Percentiles rank a stretch among this genome's conserved stretches.
phyloP scores from a whole-genome alignment of 2,329 filamentous ascomycete genomes.

The Acarospora socialis region DNA sequence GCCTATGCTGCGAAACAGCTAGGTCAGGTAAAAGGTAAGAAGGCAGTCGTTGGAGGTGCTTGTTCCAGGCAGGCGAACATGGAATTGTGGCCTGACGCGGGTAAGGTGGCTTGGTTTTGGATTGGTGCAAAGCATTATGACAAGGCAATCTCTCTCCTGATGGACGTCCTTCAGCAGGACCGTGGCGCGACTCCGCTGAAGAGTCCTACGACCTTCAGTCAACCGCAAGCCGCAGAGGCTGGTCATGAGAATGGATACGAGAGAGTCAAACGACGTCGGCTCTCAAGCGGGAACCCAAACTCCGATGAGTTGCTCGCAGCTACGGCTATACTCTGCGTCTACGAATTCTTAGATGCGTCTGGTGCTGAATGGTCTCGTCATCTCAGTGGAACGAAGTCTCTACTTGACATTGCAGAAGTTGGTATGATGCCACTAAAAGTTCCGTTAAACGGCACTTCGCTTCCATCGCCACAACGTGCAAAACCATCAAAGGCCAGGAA shows the following conservation, averaged over 20 bases:
- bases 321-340: constrained; percentile 52
- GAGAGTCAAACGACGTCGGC: too few species aligned
- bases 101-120: constrained; percentile 42
- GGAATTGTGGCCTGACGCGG: constrained; percentile 36
- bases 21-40: constrained; percentile 38
- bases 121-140: constrained; percentile 49
- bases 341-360: constrained; percentile 53
- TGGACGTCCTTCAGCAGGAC: constrained; percentile 23
- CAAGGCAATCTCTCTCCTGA: constrained; percentile 38
- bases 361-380: constrained; percentile 50
- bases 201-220: constrained; percentile 18
- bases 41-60: constrained; percentile 35
- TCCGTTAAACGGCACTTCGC: background rate
- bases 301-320: constrained; percentile 50
- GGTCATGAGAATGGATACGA: background rate
- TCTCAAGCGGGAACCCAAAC: constrained; percentile 31
- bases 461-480: constrained; percentile 11
- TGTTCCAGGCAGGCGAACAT: constrained; percentile 33
- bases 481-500: constrained; percentile 40
- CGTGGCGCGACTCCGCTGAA: constrained; percentile 18
- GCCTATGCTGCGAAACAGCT: constrained; percentile 50
- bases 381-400: constrained; percentile 49
- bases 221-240: constrained; percentile 19
- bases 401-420: constrained; percentile 42
- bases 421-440: constrained; percentile 24